Conservation (phyloP, 176 grass and related monocot genomes). For the Themeda triandra region DNA sequence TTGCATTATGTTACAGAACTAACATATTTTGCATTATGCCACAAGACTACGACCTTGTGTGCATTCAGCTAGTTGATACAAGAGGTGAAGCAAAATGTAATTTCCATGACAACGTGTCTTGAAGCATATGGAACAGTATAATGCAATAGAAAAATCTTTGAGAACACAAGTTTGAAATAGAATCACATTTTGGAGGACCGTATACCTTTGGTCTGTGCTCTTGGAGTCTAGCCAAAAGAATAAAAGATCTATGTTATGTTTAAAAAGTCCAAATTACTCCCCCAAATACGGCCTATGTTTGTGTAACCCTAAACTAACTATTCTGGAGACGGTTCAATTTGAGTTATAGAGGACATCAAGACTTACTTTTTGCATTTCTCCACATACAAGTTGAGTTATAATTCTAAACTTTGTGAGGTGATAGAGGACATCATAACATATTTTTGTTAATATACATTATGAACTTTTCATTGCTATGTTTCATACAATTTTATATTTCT, state of each 20-base stretch:
- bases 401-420: no score
- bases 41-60: neutral
- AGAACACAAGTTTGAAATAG: neutral
- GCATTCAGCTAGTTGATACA: neutral
- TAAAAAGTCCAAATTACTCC: neutral
- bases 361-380: neutral
- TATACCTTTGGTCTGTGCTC: no score
- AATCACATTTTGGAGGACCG: no score
- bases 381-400: neutral
- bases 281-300: neutral
- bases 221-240: no score
- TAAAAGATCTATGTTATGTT: no score
- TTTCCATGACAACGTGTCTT: neutral
- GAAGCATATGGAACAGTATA: neutral
- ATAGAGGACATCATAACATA: no score
- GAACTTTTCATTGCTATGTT: no score
- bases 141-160: neutral
- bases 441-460: no score
- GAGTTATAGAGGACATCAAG: neutral
- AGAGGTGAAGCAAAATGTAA: neutral
- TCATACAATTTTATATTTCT: no score
- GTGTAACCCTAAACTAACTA: no score
- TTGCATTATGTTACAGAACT: neutral
- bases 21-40: no score
- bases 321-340: neutral